Base-by-base conservation (phyloP, 192 early-diverging fungal species). In the Phycomyces nitens region DNA sequence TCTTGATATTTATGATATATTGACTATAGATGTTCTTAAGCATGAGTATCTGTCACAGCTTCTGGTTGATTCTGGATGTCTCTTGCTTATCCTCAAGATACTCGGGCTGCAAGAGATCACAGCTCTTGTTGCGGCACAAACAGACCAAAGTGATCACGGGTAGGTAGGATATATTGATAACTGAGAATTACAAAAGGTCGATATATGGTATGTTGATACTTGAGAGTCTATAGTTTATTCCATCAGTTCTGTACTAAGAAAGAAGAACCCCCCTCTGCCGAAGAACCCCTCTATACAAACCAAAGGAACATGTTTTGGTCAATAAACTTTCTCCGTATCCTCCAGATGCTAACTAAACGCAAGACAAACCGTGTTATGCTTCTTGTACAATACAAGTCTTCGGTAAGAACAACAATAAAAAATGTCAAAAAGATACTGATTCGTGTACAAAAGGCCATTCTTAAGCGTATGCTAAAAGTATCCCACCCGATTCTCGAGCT, bases 361-460 rank as follows among this genome's bases (percentile, higher is more conserved):
- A 92, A 92, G 63, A 79, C 83, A 0, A 88, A 92, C 54, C 80
- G 91, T n/a, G 73, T 92, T 9, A 62, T 91, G 55, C 80, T 90
- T 5, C 53, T 93, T 14, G 89, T 93, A 3, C 89, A 92, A 60
- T 92, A 90, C 81, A 93, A 92, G 68, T 85, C 89, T 23, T 85
- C 81, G 10, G 82, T 77, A 57, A 59, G 61, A 50, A 7, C 10
- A 12, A 15, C 2, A 20, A 11, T 29, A 0, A 42, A 12, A 29
- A 12, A 39, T 38, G 14, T 54, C 29, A 34, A 34, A 8, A 1
- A 39, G 6, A 40, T 24, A 20, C 1, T 21, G 44, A 2, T 39
- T 9, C 9, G 16, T 10, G 5, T 60, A 60, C 54, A 22, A 18
- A 52, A 77, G 70, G 87, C 88, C 9, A 87, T 93, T 39, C 63